Percentiles rank a stretch among this genome's conserved stretches.
These are phyloP conservation scores for Vigna hirtella DNA, from an alignment of 306 rosid species.

Conservation along the genomic window DNA sequence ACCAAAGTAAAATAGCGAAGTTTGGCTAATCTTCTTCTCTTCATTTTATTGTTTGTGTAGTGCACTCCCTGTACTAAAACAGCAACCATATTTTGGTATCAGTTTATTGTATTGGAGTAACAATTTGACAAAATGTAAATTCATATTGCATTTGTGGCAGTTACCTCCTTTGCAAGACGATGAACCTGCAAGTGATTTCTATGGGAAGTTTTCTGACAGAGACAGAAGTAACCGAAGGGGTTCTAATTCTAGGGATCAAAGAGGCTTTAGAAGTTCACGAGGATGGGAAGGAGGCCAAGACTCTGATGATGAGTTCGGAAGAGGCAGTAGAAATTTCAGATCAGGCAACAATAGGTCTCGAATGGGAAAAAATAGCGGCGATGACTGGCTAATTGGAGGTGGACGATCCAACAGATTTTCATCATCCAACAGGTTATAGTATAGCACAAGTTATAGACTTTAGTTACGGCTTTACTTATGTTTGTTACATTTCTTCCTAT, in stretches of 20 bases:
- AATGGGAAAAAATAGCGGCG: slow-evolving; percentile 57
- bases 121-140: slow-evolving; percentile 34
- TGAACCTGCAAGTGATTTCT: slow-evolving; percentile 76
- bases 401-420: slow-evolving; percentile 65
- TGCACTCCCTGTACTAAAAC: background rate
- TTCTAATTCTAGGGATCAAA: slow-evolving; percentile 54
- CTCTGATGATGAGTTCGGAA: slow-evolving; percentile 42
- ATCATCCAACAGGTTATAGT: slow-evolving; percentile 61
- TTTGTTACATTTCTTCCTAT: slow-evolving; percentile 19
- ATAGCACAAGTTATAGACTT: background rate
- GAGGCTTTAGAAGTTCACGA: slow-evolving; percentile 61
- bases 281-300: slow-evolving; percentile 60
- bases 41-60: background rate
- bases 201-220: slow-evolving; percentile 74
- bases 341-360: slow-evolving; percentile 57
- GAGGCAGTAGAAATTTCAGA: slow-evolving; percentile 53
- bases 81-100: background rate
- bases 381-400: slow-evolving; percentile 80
- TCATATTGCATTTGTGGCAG: slow-evolving; percentile 48
- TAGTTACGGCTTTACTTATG: background rate
- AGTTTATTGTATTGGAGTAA: slow-evolving; percentile 1
- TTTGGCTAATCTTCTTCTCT: slow-evolving; percentile 3
- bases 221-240: slow-evolving; percentile 58
- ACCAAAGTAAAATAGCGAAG: slow-evolving; percentile 57
- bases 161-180: slow-evolving; percentile 90